Conservation (phyloP, 768 basidiomycete species). For the Tylopilus vinaceipallidus region DNA sequence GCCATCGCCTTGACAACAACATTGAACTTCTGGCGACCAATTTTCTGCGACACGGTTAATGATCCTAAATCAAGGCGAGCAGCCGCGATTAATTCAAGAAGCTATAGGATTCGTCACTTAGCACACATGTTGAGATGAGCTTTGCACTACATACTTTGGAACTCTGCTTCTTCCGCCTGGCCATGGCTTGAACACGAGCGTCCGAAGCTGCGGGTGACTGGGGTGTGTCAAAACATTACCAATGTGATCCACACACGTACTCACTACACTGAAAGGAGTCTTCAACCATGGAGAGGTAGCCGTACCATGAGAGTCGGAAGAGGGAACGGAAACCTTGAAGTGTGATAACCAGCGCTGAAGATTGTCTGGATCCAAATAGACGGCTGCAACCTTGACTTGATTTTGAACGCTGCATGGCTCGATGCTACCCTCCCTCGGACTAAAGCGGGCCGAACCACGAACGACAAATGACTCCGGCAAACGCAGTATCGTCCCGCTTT, state of each 20-base stretch:
- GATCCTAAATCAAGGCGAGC: conserved; percentile 45
- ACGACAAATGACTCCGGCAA: conserved; percentile 47
- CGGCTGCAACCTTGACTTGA: conserved; percentile 44
- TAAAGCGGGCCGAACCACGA: conserved; percentile 50
- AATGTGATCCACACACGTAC: conserved; percentile 1
- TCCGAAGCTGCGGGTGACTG: conserved; percentile 22
- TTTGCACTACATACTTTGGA: conserved; percentile 13
- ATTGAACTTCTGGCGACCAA: conserved; percentile 39
- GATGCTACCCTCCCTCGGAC: conserved; percentile 53
- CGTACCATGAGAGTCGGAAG: conserved; percentile 4
- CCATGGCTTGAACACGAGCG: conserved; percentile 6
- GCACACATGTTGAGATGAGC: background rate
- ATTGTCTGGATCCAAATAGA: conserved; percentile 48
- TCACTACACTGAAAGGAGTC: conserved; percentile 26
- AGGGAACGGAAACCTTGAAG: conserved; percentile 3
- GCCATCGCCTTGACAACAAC: conserved; percentile 41
- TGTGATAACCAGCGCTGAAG: conserved; percentile 14
- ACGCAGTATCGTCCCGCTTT: conserved; percentile 40
- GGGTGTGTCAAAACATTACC: conserved; percentile 1
- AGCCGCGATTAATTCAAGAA: conserved; percentile 35
- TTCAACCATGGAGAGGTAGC: conserved; percentile 27
- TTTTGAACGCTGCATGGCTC: conserved; percentile 52
- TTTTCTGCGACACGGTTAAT: conserved; percentile 42
- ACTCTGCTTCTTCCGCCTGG: conserved; percentile 18
- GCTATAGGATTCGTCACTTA: conserved; percentile 13